Evolutionary conservation across 2,329 filamentous ascomycete species (phyloP), one percentile per base, ranked within the genome.

Genomic region (Sporothrix schenckii): DNA sequence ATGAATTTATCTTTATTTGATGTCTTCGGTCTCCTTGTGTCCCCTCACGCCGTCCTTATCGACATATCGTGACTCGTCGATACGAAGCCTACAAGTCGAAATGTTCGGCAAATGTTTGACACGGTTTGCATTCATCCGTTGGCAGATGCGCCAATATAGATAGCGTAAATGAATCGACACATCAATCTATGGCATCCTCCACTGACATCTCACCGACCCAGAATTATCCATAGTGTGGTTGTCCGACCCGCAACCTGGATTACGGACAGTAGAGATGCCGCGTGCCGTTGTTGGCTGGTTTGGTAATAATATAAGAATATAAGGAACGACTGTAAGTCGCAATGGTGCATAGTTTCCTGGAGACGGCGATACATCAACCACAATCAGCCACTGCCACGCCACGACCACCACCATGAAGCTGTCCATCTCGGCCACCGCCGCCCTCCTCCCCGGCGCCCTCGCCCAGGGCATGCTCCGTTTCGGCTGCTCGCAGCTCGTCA

Each of bases 401-500:
- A 10, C 34, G 6, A 30, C 41, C 50, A 24, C 11, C 16, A 41
- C 50, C 60, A 70, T 65, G 69, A 66, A 58, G 49, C 30, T 56
- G 39, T 34, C 60, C 1, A 13, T 66, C 16, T 58, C 60, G 11
- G 61, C 49, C 21, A 49, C 49, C 30, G 50, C 39, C 16, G 47
- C 65, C 7, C 50, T 70, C 10, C 21, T 49, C 5, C 60, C 50
- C 14, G 41, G 63, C 3, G 66, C 66, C 34, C 39, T 58, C 19
- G 66, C 72, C 52, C 72, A 75, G 68, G 75, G 74, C 47, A 73
- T 74, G 21, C 75, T 78, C 27, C 77, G 77, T 6, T 78, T 78
- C 70, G 58, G 76, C 65, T 78, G 77, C 71, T 76, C 76, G 10
- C 76, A 76, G 44, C 74, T 77, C 2, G 74, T 75, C 56, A 74